Evolutionary conservation across 2,329 filamentous ascomycete genomes (phyloP).

Genomic region (Pseudocercospora fuligena): DNA sequence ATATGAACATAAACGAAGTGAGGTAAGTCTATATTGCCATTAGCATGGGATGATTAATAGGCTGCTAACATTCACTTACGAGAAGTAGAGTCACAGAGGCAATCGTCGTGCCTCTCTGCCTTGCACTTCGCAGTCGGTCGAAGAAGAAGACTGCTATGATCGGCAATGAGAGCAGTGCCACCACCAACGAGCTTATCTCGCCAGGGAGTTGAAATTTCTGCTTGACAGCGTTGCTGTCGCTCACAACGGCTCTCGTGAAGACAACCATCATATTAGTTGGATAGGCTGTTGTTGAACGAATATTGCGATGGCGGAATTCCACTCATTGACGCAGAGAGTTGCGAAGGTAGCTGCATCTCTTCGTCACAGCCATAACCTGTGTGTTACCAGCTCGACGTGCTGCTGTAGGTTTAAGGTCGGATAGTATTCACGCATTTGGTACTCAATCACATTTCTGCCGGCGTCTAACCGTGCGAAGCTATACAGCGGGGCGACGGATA

Average conservation of each 20-base stretch:
- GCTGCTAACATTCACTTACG: slow-evolving; percentile 9
- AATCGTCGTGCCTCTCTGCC: slow-evolving; percentile 17
- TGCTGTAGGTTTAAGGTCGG: not conserved
- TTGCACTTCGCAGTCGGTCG: slow-evolving; percentile 21
- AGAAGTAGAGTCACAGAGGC: slow-evolving; percentile 25
- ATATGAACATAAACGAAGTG: slow-evolving; percentile 28
- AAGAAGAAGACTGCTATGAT: slow-evolving; percentile 25
- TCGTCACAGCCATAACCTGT: not conserved
- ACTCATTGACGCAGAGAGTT: not conserved
- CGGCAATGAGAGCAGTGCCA: slow-evolving; percentile 18
- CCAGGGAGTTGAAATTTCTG: slow-evolving; percentile 17
- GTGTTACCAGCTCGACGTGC: not conserved
- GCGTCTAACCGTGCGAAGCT: not conserved
- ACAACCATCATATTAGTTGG: not conserved
- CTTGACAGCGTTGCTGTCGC: slow-evolving; percentile 18
- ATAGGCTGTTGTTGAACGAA: not conserved
- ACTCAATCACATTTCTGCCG: not conserved
- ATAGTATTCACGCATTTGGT: not conserved
- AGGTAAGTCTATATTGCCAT: slow-evolving; percentile 23
- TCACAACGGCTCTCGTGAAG: slow-evolving; percentile 13
- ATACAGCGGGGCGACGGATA: not conserved
- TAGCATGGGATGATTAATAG: not conserved
- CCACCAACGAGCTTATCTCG: slow-evolving; percentile 21
- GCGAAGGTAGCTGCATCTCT: not conserved
- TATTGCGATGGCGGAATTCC: not conserved